Base-by-base conservation (phyloP, 2,329 filamentous ascomycete species). In the Simplicillium aogashimaense region DNA sequence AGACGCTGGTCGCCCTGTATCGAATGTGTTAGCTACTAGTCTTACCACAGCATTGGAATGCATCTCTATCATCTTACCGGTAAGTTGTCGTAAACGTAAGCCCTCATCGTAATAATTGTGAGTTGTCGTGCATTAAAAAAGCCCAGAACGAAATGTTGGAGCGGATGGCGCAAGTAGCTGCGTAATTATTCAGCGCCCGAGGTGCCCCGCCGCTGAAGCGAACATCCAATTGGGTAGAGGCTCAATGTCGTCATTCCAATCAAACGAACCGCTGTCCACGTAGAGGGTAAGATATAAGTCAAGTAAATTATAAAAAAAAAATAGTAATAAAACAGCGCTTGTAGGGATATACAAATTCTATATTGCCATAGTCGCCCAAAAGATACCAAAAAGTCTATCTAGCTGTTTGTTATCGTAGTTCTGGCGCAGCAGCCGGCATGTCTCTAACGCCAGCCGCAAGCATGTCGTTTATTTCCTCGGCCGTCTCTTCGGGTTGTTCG, bases 1-100 rank as follows among this genome's bases (percentile, higher is more conserved):
- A 83, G 76, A 57, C 92, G 88, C 67, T 95, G 92, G 73, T 98
- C 92, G 66, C 87, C 89, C 86, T 94, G 57, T 34, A 18, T 7
- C 36, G 35, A 25, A 10, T 15, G 36, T 9, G 9, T 30, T 33
- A 37, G 29, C 7, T 43, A 16, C 20, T n/a, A 29, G 20, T 18
- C 37, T 41, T 41, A 40, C 13, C 8, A 30, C 12, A n/a, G 30
- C 11, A 12, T 4, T 32, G 30, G 7, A 12, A 6, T 5, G 43
- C n/a, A 31, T 9, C 37, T 32, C 28, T 15, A 9, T 20, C 40
- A 13, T 58, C 70, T 56, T 60, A 76, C 73, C 41, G 67, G 65
- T 44, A 66, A 52, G 50, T 76, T 69, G 46, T 78, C 74, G 52
- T 73, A 78, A 48, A 69, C 57, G 53, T 78, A 78, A 45, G 74